Base-by-base conservation (phyloP, 495 filamentous ascomycete species). In the Filosporella fistucella region DNA sequence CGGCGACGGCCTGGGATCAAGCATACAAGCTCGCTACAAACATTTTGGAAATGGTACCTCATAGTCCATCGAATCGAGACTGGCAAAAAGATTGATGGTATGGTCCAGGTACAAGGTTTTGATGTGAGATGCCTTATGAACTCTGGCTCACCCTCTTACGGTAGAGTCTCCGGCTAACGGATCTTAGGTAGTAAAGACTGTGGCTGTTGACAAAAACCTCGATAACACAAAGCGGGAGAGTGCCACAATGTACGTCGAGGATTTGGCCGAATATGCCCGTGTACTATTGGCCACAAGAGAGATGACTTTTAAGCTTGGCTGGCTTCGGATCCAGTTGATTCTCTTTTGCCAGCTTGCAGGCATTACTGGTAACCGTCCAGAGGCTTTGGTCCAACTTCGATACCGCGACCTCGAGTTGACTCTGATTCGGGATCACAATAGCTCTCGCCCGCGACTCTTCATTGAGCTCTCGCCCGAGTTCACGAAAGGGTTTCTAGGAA, bases 21-120 rank as follows among this genome's bases (percentile, higher is more conserved):
- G 47, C 54, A 42, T 32, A 63, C 63, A 46, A 66, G 57, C 56
- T 58, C 55, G 18, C 50, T 70, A 30, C 54, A 66, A 40, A 49
- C 44, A 50, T 70, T 67, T 38, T 70, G 45, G 65, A 70, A 70
- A 46, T 62, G 53, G 53, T 69, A 53, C 56, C 47, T 58, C 47
- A 57, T 68, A 9, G 47, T 65, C 18, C 42, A 69, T 60, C 30
- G 76, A 70, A 52, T 76, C 73, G 34, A 77, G 68, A 18, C 60
- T 63, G 13, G 75, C 71, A 16, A 78, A 72, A 45, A 79, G 68
- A 58, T 71, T 69, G 74, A 79, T 74, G 60, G 69, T 5, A 55
- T 54, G 40, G 36, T 52, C 20, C 29, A 48, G 51, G 6, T 8
- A 34, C 41, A 51, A 30, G 47, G 47, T 17, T 32, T 46, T 43